Base-by-base conservation (phyloP, 306 rosid genomes). In the Psophocarpus tetragonolobus region DNA sequence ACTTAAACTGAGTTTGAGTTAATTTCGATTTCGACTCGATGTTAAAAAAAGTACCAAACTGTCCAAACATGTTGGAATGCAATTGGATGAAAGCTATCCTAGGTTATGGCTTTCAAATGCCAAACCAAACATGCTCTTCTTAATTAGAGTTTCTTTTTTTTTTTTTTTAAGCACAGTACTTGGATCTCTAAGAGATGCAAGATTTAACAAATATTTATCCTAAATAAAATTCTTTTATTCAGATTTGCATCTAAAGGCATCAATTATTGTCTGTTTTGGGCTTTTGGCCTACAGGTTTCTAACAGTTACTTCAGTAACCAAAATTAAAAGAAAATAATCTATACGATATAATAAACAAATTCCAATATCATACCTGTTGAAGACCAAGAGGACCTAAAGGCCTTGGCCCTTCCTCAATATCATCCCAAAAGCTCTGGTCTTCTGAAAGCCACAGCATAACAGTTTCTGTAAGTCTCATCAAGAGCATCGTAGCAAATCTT, bases 381-480 rank as follows among this genome's bases (percentile, higher is more conserved):
- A 96, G 88, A 73, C 99, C 99, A 78, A 91, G 94, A 82, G 97
- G 88, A 35, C 98, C 97, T 35, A 96, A 82, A 74, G 98, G 92
- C 82, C 89, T 87, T 32, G 96, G 96, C 58, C 99, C 99, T 60
- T 96, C 98, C 84, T 96, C 98, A 73, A 96, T 93, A 83, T 96
- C 99, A 85, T 93, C 99, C 99, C 99, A 96, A 78, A 96, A 96
- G 86, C 94, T 90, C 80, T 96, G 99, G 85, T 96, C 99, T 70
- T 86, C 93, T 1, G 99, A 96, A 60, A 96, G 92, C 99, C 99
- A 96, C 85, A 96, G 80, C 73, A 96, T 86, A 79, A 96, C 96
- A 47, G 99, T 96, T 82, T 96, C 99, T 18, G 99, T 96, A 50
- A 96, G 97, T 83, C 93, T 93, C 98, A 96, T 96, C 85, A 96